Evolutionary conservation across 768 basidiomycete species (phyloP).

Genomic region (Mycena rosella): DNA sequence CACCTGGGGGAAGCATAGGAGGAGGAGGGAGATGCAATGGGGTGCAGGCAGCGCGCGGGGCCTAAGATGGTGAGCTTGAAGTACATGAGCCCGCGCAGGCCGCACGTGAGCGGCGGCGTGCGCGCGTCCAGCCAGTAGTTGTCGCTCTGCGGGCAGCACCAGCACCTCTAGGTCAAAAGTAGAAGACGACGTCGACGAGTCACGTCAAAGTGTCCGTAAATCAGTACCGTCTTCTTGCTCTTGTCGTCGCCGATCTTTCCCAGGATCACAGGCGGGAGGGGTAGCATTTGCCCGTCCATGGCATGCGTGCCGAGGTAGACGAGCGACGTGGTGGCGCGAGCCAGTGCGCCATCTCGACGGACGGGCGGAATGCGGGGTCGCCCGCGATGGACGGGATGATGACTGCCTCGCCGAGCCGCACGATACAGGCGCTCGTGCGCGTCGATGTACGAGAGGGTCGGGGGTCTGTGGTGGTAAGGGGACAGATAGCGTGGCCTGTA

Average conservation of each 20-base stretch:
- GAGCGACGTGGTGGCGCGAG: slow-evolving; percentile 82
- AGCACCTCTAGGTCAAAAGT: no score
- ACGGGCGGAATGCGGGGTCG: slow-evolving; percentile 76
- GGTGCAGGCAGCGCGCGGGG: slow-evolving; percentile 90
- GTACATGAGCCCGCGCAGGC: slow-evolving; percentile 90
- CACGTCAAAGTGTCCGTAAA: no score
- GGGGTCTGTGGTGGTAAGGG: no score
- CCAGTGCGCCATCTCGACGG: slow-evolving; percentile 91
- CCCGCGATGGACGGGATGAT: slow-evolving; percentile 86
- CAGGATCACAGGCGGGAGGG: slow-evolving; percentile 87
- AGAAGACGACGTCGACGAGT: no score
- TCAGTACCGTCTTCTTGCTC: no score
- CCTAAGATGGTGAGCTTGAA: slow-evolving; percentile 87
- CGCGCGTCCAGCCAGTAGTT: slow-evolving; percentile 90
- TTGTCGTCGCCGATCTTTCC: slow-evolving; percentile 89
- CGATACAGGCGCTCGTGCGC: slow-evolving; percentile 77
- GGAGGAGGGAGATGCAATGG: slow-evolving; percentile 42
- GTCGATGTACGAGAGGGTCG: slow-evolving; percentile 68
- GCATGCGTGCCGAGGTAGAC: slow-evolving; percentile 67
- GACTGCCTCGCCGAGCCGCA: slow-evolving; percentile 84
- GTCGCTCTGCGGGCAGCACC: slow-evolving; percentile 67
- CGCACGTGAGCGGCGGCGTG: slow-evolving; percentile 84
- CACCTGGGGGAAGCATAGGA: no score
- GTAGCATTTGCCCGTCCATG: slow-evolving; percentile 71
- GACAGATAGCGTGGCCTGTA: no score